Evolutionary conservation across 805 yeast species (phyloP).

Genomic region (Ogataea pignaliae): DNA sequence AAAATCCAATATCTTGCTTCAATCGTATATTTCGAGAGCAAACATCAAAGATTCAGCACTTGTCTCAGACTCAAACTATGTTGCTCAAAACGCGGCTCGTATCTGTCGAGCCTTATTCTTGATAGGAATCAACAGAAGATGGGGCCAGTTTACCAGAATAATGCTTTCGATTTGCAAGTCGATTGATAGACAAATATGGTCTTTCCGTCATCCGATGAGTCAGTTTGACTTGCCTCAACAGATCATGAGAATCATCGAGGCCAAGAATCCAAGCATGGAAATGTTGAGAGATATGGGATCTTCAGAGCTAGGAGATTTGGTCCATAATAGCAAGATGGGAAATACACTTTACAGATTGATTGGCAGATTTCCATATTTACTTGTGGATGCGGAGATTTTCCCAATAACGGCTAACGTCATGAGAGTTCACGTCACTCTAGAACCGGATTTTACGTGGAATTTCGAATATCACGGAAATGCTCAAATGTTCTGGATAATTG

Average conservation of each 20-base stretch:
- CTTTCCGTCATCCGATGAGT: slow-evolving; percentile 81
- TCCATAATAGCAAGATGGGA: slow-evolving; percentile 80
- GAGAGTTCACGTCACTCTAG: slow-evolving; percentile 67
- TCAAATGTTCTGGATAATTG: slow-evolving; percentile 88
- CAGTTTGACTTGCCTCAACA: slow-evolving; percentile 80
- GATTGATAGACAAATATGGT: slow-evolving; percentile 82
- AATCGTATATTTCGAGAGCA: slow-evolving; percentile 80
- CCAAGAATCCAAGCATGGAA: slow-evolving; percentile 66
- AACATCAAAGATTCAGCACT: slow-evolving; percentile 73
- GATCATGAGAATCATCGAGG: slow-evolving; percentile 56
- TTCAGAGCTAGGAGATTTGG: slow-evolving; percentile 81
- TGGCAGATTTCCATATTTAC: slow-evolving; percentile 69
- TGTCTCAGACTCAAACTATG: slow-evolving; percentile 82
- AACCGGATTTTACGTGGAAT: slow-evolving; percentile 86
- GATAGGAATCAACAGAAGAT: slow-evolving; percentile 80
- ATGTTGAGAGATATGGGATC: slow-evolving; percentile 67
- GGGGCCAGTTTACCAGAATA: slow-evolving; percentile 79
- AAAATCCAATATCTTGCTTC: slow-evolving; percentile 82
- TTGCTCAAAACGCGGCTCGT: slow-evolving; percentile 93
- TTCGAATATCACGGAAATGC: slow-evolving; percentile 72
- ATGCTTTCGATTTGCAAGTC: slow-evolving; percentile 82
- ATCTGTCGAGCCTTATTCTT: slow-evolving; percentile 87
- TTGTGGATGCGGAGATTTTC: slow-evolving; percentile 74
- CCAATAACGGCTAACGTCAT: slow-evolving; percentile 87
- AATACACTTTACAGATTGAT: slow-evolving; percentile 51